Conservation (phyloP, 495 filamentous ascomycete genomes). For the Podospora pseudopauciseta region DNA sequence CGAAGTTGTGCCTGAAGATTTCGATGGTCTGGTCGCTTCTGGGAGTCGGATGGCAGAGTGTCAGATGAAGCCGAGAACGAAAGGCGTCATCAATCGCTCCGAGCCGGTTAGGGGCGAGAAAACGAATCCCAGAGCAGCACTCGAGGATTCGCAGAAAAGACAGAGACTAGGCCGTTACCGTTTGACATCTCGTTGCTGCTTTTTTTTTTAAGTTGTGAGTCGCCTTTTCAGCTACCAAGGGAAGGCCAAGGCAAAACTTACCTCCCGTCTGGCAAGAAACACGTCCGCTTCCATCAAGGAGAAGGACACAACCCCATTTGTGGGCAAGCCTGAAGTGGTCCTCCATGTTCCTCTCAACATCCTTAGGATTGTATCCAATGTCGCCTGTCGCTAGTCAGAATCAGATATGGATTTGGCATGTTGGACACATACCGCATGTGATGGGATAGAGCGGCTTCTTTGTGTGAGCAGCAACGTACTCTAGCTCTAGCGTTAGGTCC, state of each 20-base stretch:
- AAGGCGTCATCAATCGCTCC: slow-evolving; percentile 54
- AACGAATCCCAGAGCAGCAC: slow-evolving; percentile 57
- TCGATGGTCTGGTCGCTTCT: slow-evolving; percentile 28
- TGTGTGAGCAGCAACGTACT: slow-evolving; percentile 23
- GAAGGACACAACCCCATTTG: slow-evolving; percentile 49
- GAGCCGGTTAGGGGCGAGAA: slow-evolving; percentile 56
- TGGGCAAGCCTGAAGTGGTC: slow-evolving; percentile 38
- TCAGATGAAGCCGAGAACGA: slow-evolving; percentile 51
- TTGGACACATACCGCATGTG: slow-evolving; percentile 16
- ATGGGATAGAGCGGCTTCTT: slow-evolving; percentile 26
- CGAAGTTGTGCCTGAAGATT: slow-evolving; percentile 36
- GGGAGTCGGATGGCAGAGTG: slow-evolving; percentile 45
- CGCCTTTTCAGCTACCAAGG: no score
- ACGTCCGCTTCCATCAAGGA: slow-evolving; percentile 59
- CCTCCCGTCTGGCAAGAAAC: slow-evolving; percentile 48
- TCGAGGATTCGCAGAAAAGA: slow-evolving; percentile 56
- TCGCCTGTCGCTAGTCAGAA: neutral
- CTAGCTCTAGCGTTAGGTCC: slow-evolving; percentile 2
- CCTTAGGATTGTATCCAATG: slow-evolving; percentile 23
- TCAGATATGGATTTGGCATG: neutral
- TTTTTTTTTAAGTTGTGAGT: neutral
- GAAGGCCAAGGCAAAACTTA: slow-evolving; percentile 2
- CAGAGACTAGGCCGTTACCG: slow-evolving; percentile 50
- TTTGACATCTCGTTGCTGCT: slow-evolving; percentile 34
- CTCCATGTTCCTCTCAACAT: slow-evolving; percentile 44